phyloP scores from a whole-genome alignment of 768 basidiomycete species.

The Agaricus blazei region DNA sequence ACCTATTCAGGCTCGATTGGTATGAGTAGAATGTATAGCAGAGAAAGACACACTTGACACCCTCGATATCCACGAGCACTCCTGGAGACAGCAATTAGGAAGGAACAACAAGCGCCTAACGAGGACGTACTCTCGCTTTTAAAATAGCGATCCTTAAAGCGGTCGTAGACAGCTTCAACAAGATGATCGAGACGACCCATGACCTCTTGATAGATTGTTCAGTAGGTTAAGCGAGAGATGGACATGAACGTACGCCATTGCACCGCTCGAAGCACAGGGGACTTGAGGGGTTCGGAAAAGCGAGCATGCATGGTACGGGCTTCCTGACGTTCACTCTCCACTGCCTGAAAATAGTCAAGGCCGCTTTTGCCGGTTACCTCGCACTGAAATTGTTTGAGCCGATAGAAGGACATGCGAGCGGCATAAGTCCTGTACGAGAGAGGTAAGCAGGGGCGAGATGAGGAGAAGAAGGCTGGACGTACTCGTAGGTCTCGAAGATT shows the following conservation, averaged over 20 bases:
- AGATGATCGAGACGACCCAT: constrained; percentile 94
- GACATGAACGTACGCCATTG: constrained; percentile 85
- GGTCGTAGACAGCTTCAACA: constrained; percentile 91
- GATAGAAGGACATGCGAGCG: constrained; percentile 92
- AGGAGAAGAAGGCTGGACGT: constrained; percentile 31
- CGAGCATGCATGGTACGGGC: constrained; percentile 83
- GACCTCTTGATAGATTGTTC: constrained; percentile 60
- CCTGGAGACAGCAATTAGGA: constrained; percentile 38
- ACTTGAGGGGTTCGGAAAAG: constrained; percentile 91
- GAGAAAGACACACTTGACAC: constrained; percentile 63
- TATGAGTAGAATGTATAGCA: not conserved
- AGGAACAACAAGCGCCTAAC: constrained; percentile 12
- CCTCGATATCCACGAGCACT: constrained; percentile 81
- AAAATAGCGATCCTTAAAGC: constrained; percentile 96
- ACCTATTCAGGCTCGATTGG: constrained; percentile 40
- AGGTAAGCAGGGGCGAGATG: constrained; percentile 18
- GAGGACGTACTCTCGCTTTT: constrained; percentile 74
- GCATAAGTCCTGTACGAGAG: constrained; percentile 60
- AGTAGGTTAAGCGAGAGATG: constrained; percentile 12
- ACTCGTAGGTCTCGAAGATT: constrained; percentile 97
- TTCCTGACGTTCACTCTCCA: constrained; percentile 88
- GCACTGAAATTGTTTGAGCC: constrained; percentile 92
- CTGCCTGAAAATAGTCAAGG: constrained; percentile 90
- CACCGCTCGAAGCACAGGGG: constrained; percentile 84
- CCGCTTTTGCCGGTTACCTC: constrained; percentile 95